Evolutionary conservation across 257 asterid species (phyloP), one percentile per base, ranked within the genome.

Genomic region (Forsythia suspensa): DNA sequence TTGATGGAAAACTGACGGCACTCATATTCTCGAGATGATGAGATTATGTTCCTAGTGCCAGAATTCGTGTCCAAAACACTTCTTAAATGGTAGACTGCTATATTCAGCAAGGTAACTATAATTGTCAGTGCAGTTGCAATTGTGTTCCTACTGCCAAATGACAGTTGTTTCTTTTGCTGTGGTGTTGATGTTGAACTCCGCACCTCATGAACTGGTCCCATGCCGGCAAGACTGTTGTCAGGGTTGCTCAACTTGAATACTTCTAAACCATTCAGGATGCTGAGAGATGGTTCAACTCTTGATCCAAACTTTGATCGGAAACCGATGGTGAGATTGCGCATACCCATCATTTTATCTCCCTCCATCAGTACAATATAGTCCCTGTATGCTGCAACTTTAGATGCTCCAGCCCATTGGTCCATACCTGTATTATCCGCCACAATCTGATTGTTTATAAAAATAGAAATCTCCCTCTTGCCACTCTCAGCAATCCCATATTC

Each of bases 181-280:
- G 38, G 46, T 74, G 46, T 70, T 78, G 79, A 52, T 77, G 7
- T 57, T 67, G 83, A 77, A 66, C 66, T 52, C 8, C 13, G 76
- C 37, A 29, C 34, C 61, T 48, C 68, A 0, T 83, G 78, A 59
- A 24, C 68, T 12, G 86, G 75, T 12, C 55, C 79, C 44, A 34
- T 39, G 38, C 88, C 85, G 1, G 88, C 96, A 59, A 91, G 90
- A 86, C 78, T 87, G 85, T 88, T 91, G 81, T 88, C 94, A 21
- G 90, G 96, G 77, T 90, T 90, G 83, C 92, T 88, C 80, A 88
- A 74, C 87, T 91, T 91, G 87, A 91, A 89, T 48, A 88, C 86
- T 77, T 91, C 93, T 41, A 92, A 10, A 37, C 91, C 94, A 74
- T 76, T 81, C 79, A 90, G 68, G 66, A 83, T 72, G 72, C 86